Evolutionary conservation across 2,329 filamentous ascomycete species (phyloP).

Genomic region (Colletotrichum agaves): DNA sequence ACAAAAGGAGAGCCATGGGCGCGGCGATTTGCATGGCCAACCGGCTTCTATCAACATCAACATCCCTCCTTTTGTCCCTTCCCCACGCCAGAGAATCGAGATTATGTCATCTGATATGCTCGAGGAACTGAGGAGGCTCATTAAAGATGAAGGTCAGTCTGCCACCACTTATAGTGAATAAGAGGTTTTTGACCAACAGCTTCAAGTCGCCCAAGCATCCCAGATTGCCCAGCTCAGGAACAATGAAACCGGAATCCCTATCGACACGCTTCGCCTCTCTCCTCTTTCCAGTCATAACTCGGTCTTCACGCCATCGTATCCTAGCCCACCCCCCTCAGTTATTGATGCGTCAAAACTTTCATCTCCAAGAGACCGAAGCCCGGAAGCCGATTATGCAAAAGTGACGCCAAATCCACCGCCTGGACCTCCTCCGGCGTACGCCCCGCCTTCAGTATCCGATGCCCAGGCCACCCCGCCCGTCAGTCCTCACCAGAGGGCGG

Average conservation of each 20-base stretch:
- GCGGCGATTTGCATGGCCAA: not conserved
- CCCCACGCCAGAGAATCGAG: conserved; percentile 23
- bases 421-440: not conserved
- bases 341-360: conserved; percentile 11
- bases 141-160: conserved; percentile 39
- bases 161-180: not conserved
- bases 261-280: conserved; percentile 1
- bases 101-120: conserved; percentile 37
- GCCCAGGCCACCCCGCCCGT: conserved; percentile 17
- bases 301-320: conserved; percentile 11
- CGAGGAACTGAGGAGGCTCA: conserved; percentile 40
- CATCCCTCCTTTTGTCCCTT: not conserved
- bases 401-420: not conserved
- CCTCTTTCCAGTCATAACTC: conserved; percentile 16
- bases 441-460: not conserved
- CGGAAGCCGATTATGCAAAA: not conserved
- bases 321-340: conserved; percentile 15
- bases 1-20: conserved; percentile 20
- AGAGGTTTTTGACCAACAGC: conserved; percentile 3
- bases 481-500: conserved; percentile 9
- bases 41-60: not conserved
- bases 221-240: conserved; percentile 25
- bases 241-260: conserved; percentile 7
- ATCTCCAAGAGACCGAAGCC: conserved; percentile 16
- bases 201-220: conserved; percentile 24